Evolutionary conservation across 139 green algal species (phyloP).

Genomic region (Desmodesmus armatus): DNA sequence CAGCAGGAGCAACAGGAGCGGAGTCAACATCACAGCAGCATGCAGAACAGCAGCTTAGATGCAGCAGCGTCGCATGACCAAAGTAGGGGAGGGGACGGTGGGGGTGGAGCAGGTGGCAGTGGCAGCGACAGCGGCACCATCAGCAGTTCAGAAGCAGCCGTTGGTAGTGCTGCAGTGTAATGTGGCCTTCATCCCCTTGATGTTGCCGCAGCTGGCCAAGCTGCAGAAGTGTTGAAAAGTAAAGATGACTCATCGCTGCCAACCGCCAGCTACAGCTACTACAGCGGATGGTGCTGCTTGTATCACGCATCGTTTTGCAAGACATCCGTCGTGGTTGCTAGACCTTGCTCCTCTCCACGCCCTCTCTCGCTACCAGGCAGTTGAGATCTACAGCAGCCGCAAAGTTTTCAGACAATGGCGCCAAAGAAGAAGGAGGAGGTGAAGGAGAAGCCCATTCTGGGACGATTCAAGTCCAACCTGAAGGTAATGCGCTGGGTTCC

Average conservation of each 20-base stretch:
- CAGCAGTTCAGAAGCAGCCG: background rate
- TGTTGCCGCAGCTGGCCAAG: background rate
- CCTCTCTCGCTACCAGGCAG: background rate
- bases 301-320: too few species aligned
- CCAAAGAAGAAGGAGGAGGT: conserved; percentile 84
- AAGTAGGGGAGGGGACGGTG: background rate
- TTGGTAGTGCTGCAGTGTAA: background rate
- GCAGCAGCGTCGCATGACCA: background rate
- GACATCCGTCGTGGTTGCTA: too few species aligned
- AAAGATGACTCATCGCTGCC: too few species aligned
- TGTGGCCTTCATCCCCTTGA: background rate
- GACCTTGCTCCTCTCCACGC: background rate
- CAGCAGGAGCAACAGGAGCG: background rate
- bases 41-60: background rate
- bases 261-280: background rate
- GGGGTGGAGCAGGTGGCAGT: background rate
- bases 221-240: background rate
- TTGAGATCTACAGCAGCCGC: background rate
- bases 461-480: conserved; percentile 85
- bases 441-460: conserved; percentile 91
- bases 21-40: too few species aligned
- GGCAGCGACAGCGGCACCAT: background rate
- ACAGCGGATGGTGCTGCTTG: background rate
- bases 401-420: conserved; percentile 74
- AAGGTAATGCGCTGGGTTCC: too few species aligned